These are phyloP conservation scores for Leccinum rimulosum DNA, from an alignment of 768 basidiomycete species.

Conservation along the genomic window DNA sequence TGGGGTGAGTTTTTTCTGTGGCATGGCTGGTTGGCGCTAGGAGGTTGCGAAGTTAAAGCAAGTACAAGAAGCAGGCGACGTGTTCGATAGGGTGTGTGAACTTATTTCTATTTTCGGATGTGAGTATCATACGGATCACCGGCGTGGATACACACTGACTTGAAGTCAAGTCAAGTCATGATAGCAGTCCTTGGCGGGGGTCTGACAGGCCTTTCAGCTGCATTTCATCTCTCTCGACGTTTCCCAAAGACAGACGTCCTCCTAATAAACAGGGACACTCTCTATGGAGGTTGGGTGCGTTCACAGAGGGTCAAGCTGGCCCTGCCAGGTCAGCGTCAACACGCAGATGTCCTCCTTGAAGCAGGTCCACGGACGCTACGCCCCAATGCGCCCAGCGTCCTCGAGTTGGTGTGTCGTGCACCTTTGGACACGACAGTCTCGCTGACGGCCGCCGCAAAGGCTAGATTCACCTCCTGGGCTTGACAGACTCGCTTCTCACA, in stretches of 20 bases:
- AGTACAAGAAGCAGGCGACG: constrained; percentile 16
- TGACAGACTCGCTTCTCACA: constrained; percentile 60
- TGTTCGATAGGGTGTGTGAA: constrained; percentile 25
- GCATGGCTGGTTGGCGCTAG: constrained; percentile 12
- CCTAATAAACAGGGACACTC: constrained; percentile 61
- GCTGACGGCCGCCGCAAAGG: constrained; percentile 16
- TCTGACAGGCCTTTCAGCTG: constrained; percentile 76
- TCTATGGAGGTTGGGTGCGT: constrained; percentile 86
- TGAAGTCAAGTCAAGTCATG: background rate
- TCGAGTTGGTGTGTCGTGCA: constrained; percentile 66
- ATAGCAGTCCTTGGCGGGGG: constrained; percentile 79
- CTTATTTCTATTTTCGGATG: background rate
- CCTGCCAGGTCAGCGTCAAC: constrained; percentile 18
- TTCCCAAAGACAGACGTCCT: constrained; percentile 60
- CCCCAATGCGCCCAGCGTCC: constrained; percentile 66
- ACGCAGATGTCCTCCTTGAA: constrained; percentile 63
- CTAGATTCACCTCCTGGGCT: constrained; percentile 74
- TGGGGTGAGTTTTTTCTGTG: constrained; percentile 15
- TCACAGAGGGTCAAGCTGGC: constrained; percentile 53
- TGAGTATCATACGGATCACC: background rate
- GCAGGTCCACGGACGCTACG: constrained; percentile 84
- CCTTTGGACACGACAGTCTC: constrained; percentile 2
- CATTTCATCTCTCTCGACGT: constrained; percentile 69
- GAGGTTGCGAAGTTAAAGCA: background rate
- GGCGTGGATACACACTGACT: too few species aligned